A percentile compares a stretch with the other conserved stretches of the same genome.
Evolutionary conservation across 768 basidiomycete species (phyloP).

Genomic region (Pleurotus eryngii): DNA sequence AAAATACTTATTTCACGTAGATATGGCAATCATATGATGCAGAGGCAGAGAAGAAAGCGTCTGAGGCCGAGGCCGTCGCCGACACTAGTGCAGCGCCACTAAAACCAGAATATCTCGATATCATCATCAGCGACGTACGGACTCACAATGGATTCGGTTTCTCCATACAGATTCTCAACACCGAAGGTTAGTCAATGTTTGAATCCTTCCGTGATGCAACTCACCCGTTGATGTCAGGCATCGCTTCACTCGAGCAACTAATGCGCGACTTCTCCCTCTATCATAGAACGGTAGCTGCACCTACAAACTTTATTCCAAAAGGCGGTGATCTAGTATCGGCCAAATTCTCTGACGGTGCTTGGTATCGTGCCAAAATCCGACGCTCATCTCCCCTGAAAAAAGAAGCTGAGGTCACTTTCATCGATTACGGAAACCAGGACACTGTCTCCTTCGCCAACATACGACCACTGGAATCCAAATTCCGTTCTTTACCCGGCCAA

Average conservation of each 20-base stretch:
- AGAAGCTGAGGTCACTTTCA: slow-evolving; percentile 93
- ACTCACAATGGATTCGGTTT: slow-evolving; percentile 73
- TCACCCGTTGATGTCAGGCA: slow-evolving; percentile 47
- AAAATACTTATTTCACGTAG: slow-evolving; percentile 34
- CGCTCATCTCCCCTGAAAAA: slow-evolving; percentile 84
- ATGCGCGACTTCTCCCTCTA: slow-evolving; percentile 92
- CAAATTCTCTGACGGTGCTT: slow-evolving; percentile 89
- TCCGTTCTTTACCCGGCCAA: slow-evolving; percentile 87
- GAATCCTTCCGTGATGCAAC: neutral
- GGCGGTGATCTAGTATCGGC: slow-evolving; percentile 91
- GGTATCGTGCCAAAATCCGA: slow-evolving; percentile 95
- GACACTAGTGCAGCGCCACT: slow-evolving; percentile 51
- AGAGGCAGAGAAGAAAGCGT: slow-evolving; percentile 53
- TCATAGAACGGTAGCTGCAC: slow-evolving; percentile 60
- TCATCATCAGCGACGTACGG: slow-evolving; percentile 88
- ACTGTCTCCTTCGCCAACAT: slow-evolving; percentile 78
- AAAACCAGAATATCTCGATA: slow-evolving; percentile 85
- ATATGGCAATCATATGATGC: slow-evolving; percentile 87
- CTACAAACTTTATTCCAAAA: slow-evolving; percentile 74
- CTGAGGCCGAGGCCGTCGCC: slow-evolving; percentile 37
- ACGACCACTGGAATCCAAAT: slow-evolving; percentile 85
- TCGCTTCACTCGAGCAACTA: slow-evolving; percentile 86
- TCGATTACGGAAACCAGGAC: slow-evolving; percentile 95
- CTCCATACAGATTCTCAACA: slow-evolving; percentile 91
- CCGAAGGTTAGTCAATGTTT: slow-evolving; percentile 59